Evolutionary conservation across 345 rosid genomes (phyloP).

Genomic region (Firmiana major): DNA sequence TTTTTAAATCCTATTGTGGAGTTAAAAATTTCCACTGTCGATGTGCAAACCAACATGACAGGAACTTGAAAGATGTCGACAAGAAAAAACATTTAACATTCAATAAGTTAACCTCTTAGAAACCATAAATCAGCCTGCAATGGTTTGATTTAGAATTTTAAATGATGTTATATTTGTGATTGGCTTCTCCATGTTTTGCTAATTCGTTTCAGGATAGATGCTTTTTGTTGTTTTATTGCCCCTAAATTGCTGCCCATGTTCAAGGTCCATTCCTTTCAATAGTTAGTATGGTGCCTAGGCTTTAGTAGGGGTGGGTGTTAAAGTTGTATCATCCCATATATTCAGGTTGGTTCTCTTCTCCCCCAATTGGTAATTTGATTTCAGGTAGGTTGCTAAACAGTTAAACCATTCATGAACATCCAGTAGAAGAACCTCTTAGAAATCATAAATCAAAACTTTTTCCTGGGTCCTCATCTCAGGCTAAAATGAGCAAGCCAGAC

Average conservation of each 20-base stretch:
- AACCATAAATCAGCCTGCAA: not conserved
- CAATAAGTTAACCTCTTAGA: not conserved
- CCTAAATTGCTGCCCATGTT: not conserved
- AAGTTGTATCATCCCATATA: not conserved
- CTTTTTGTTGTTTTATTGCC: not conserved
- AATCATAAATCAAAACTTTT: not conserved
- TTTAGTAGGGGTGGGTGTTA: too few species aligned
- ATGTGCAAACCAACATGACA: too few species aligned
- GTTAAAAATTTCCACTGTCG: too few species aligned
- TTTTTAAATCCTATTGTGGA: too few species aligned
- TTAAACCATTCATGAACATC: not conserved
- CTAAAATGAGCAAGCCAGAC: not conserved
- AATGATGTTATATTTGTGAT: not conserved
- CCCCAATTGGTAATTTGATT: not conserved
- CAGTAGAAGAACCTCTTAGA: not conserved
- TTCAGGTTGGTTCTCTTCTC: not conserved
- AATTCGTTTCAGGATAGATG: not conserved
- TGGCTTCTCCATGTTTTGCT: not conserved
- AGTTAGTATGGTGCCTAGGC: not conserved
- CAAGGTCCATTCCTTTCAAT: too few species aligned
- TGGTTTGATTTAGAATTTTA: not conserved
- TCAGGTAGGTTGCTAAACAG: not conserved
- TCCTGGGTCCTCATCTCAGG: not conserved
- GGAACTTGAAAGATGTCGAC: not conserved
- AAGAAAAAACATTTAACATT: not conserved